Evolutionary conservation across 2,329 filamentous ascomycete genomes (phyloP).

Genomic region (Plectosphaerella sp.): DNA sequence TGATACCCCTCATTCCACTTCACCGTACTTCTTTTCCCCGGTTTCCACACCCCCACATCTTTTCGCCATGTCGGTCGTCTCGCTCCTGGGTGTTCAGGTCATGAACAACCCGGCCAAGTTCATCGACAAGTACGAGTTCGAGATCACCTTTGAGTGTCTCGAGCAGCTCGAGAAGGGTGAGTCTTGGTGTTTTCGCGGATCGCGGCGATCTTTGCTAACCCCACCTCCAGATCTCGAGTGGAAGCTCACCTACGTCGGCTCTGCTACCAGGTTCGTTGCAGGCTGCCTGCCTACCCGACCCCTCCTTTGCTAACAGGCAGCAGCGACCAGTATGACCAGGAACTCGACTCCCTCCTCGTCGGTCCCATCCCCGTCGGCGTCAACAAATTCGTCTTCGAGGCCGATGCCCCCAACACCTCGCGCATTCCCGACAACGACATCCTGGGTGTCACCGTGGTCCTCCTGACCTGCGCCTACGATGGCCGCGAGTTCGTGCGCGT

Average conservation of each 20-base stretch:
- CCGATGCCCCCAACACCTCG: conserved; percentile 83
- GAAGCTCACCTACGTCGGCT: conserved; percentile 99
- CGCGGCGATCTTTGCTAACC: not conserved
- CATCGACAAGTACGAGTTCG: conserved; percentile 88
- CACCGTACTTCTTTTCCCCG: conserved; percentile 2
- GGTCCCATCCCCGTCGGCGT: conserved; percentile 96
- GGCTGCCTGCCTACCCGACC: conserved; percentile 15
- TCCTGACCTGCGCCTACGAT: conserved; percentile 95
- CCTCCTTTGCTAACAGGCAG: conserved; percentile 6
- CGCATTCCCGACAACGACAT: conserved; percentile 94
- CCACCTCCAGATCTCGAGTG: conserved; percentile 78
- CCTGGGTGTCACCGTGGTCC: conserved; percentile 92
- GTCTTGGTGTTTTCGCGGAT: not conserved
- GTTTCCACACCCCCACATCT: conserved; percentile 7
- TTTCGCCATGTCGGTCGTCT: conserved; percentile 82
- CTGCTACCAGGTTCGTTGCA: conserved; percentile 80
- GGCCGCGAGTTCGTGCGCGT: conserved; percentile 95
- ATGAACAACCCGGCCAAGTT: conserved; percentile 97
- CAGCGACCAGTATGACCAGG: conserved; percentile 95
- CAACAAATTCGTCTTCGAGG: conserved; percentile 98
- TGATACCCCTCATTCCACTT: conserved; percentile 1
- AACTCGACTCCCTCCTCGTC: conserved; percentile 93
- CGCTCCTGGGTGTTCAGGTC: conserved; percentile 90
- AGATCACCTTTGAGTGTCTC: conserved; percentile 98
- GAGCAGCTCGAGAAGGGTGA: conserved; percentile 89